phyloP scores from a whole-genome alignment of 352 stramenopile genomes.

The Phytopythium litorale region DNA sequence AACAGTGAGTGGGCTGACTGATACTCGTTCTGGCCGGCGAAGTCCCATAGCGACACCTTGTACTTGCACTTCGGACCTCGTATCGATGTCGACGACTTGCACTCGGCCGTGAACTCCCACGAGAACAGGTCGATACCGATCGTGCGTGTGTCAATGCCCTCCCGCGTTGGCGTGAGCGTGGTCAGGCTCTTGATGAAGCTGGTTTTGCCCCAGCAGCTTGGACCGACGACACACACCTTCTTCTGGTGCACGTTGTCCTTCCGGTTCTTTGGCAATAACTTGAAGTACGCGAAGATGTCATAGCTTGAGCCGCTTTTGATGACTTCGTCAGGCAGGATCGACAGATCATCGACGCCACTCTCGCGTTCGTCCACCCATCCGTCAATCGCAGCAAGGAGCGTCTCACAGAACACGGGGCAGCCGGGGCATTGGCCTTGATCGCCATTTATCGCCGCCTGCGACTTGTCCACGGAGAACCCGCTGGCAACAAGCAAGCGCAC shows the following conservation, averaged over 20 bases:
- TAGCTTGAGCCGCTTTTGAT: background rate
- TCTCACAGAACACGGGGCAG: too few species aligned
- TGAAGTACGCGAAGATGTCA: background rate
- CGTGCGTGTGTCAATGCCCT: constrained; percentile 19
- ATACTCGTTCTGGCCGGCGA: constrained; percentile 18
- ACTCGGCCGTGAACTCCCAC: constrained; percentile 13
- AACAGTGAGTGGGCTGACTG: constrained; percentile 16
- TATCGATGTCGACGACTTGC: background rate
- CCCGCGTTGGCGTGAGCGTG: constrained; percentile 7
- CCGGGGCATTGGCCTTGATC: background rate
- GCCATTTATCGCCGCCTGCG: too few species aligned
- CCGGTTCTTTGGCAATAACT: background rate
- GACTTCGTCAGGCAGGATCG: background rate
- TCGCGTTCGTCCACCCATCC: background rate
- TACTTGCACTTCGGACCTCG: constrained; percentile 1
- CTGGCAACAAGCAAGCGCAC: too few species aligned
- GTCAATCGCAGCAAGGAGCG: background rate
- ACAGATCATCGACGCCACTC: background rate
- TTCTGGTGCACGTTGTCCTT: constrained; percentile 4
- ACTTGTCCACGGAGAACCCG: too few species aligned
- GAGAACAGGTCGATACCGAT: constrained; percentile 32
- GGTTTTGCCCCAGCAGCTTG: constrained; percentile 27
- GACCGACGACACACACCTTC: constrained; percentile 29
- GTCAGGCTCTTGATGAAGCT: constrained; percentile 29
- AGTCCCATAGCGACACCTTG: constrained; percentile 17